Conservation (phyloP, 2,329 filamentous ascomycete species). For the Aspergillus brasiliensis region DNA sequence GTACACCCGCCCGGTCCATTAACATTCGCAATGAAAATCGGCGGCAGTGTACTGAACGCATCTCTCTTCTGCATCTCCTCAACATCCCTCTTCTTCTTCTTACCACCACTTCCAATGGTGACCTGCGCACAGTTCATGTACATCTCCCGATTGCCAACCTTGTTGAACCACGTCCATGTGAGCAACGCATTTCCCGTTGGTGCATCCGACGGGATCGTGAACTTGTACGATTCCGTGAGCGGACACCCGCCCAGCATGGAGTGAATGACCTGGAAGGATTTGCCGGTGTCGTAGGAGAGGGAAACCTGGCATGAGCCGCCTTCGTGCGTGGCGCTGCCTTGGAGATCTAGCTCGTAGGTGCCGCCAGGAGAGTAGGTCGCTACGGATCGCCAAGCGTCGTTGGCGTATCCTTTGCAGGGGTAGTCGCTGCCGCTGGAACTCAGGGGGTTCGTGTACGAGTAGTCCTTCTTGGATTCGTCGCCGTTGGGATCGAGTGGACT, state of each 20-base stretch:
- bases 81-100: conserved; percentile 2
- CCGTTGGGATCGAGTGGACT: conserved; percentile 53
- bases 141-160: conserved; percentile 76
- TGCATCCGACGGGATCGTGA: conserved; percentile 66
- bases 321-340: conserved; percentile 63
- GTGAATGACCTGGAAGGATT: conserved; percentile 69
- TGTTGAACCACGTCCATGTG: conserved; percentile 78
- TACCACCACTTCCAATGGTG: conserved; percentile 51
- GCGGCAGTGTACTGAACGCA: conserved; percentile 55
- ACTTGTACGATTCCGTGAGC: conserved; percentile 58
- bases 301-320: conserved; percentile 78
- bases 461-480: conserved; percentile 58
- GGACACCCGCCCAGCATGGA: conserved; percentile 63
- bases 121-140: conserved; percentile 84
- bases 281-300: conserved; percentile 71
- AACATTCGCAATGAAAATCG: conserved; percentile 73
- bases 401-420: conserved; percentile 72
- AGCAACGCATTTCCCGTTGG: conserved; percentile 65
- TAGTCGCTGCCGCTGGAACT: conserved; percentile 62
- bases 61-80: conserved; percentile 14
- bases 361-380: conserved; percentile 65
- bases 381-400: conserved; percentile 55
- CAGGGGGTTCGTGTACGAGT: conserved; percentile 71
- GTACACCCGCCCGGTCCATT: conserved; percentile 55
- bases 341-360: conserved; percentile 64